A percentile compares a stretch with the other conserved stretches of the same genome.
Evolutionary conservation across 2,329 filamentous ascomycete species (phyloP).

Genomic region (Didymella pomorum): DNA sequence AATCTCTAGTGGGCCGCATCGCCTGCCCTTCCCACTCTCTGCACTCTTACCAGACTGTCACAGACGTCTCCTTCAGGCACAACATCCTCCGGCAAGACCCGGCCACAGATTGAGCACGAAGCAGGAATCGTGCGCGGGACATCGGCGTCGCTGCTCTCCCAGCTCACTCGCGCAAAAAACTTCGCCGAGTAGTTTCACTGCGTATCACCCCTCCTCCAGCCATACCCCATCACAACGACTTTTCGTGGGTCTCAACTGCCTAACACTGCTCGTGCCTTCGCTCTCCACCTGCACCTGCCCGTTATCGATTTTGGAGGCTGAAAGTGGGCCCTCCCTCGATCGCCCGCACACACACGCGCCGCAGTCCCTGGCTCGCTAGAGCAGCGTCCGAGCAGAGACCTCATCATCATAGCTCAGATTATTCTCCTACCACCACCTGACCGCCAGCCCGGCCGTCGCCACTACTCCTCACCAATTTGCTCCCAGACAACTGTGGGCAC

Average conservation of each 20-base stretch:
- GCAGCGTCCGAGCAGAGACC: conserved; percentile 20
- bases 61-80: conserved; percentile 10
- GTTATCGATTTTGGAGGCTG: conserved; percentile 47
- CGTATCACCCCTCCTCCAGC: conserved; percentile 30
- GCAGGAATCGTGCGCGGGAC: conserved; percentile 36
- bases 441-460: conserved; percentile 28
- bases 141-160: conserved; percentile 32
- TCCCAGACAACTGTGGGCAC: conserved; percentile 29
- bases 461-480: conserved; percentile 24
- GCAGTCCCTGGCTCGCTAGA: conserved; percentile 42
- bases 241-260: conserved; percentile 33
- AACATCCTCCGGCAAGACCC: conserved; percentile 36
- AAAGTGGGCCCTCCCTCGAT: conserved; percentile 47
- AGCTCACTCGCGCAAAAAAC: conserved; percentile 35
- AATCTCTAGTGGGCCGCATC: conserved; percentile 27
- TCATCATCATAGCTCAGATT: conserved; percentile 21
- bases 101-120: conserved; percentile 34
- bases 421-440: conserved; percentile 28
- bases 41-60: conserved; percentile 1
- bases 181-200: conserved; percentile 32
- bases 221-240: conserved; percentile 26
- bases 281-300: conserved; percentile 47
- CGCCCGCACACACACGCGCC: conserved; percentile 34
- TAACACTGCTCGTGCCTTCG: conserved; percentile 43
- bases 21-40: conserved; percentile 25